phyloP scores from a whole-genome alignment of 2,329 filamentous ascomycete species.

The Nectriaceae sp. region DNA sequence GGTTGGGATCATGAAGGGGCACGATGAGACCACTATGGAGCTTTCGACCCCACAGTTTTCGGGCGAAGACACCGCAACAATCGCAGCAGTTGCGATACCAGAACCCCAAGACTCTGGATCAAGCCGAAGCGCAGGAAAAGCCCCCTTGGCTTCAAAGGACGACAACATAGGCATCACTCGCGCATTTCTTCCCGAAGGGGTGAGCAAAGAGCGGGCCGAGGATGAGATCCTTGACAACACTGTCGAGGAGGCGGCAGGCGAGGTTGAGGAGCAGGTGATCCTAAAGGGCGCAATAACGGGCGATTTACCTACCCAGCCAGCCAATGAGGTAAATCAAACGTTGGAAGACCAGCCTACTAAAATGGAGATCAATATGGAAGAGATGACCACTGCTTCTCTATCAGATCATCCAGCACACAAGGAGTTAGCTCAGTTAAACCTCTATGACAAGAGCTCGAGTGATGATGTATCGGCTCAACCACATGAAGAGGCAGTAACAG shows the following conservation, averaged over 20 bases:
- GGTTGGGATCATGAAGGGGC: slow-evolving; percentile 12
- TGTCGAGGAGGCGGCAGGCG: not conserved
- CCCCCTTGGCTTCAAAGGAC: slow-evolving; percentile 3
- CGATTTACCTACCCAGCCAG: not conserved
- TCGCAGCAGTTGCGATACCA: slow-evolving; percentile 25
- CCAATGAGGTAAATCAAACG: not conserved
- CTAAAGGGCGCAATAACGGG: not conserved
- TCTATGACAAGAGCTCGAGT: too few species aligned
- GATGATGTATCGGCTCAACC: too few species aligned
- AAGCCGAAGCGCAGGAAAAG: slow-evolving; percentile 12
- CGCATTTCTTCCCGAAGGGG: too few species aligned
- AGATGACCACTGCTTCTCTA: too few species aligned
- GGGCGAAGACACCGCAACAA: slow-evolving; percentile 12
- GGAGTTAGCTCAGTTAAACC: too few species aligned
- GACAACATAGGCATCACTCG: too few species aligned
- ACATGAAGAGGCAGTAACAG: too few species aligned
- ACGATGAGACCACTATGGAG: slow-evolving; percentile 2
- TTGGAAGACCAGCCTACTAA: too few species aligned
- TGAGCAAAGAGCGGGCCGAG: too few species aligned
- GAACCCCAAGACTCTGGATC: slow-evolving; percentile 13
- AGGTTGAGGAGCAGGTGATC: not conserved
- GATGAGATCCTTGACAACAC: too few species aligned
- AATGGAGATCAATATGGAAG: too few species aligned
- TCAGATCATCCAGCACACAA: too few species aligned
- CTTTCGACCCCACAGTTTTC: not conserved